Percentiles rank a stretch among this genome's conserved stretches.
These are phyloP conservation scores for Arthrobotrys musiformis DNA, from an alignment of 2,329 filamentous ascomycete genomes.

Conservation along the genomic window DNA sequence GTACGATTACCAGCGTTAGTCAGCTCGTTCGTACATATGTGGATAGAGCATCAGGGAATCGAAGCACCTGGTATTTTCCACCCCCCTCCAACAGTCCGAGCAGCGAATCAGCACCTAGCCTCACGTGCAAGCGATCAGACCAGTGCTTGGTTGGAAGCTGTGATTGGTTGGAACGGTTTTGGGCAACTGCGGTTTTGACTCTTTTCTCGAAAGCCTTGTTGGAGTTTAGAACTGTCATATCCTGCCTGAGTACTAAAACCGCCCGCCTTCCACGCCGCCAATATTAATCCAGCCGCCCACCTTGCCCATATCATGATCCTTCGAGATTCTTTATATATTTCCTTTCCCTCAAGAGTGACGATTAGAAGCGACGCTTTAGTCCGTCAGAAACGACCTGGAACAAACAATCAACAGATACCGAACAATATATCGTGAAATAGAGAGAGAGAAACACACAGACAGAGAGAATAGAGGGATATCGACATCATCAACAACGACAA, in stretches of 20 bases:
- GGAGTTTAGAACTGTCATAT: slow-evolving; percentile 4
- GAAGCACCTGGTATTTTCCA: slow-evolving; percentile 48
- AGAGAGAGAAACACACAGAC: not conserved
- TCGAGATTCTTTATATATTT: slow-evolving; percentile 24
- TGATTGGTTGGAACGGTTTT: not conserved
- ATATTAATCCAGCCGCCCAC: not conserved
- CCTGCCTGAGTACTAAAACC: slow-evolving; percentile 30
- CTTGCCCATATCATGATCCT: slow-evolving; percentile 35
- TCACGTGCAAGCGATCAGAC: slow-evolving; percentile 53
- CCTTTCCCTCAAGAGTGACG: slow-evolving; percentile 20
- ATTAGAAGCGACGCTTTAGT: not conserved
- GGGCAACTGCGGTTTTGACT: slow-evolving; percentile 48
- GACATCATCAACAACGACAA: not conserved
- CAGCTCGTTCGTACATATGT: not conserved
- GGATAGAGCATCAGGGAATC: slow-evolving; percentile 3
- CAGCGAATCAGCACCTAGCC: slow-evolving; percentile 55
- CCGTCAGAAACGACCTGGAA: slow-evolving; percentile 15
- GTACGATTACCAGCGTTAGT: slow-evolving; percentile 28
- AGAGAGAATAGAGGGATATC: slow-evolving; percentile 5
- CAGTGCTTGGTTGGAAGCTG: slow-evolving; percentile 25
- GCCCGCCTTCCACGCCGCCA: slow-evolving; percentile 25
- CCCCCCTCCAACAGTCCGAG: slow-evolving; percentile 1
- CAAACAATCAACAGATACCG: not conserved
- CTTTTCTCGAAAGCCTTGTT: slow-evolving; percentile 16
- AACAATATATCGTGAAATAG: not conserved